phyloP scores from a whole-genome alignment of 768 basidiomycete genomes.

The Leccinum variicolor region DNA sequence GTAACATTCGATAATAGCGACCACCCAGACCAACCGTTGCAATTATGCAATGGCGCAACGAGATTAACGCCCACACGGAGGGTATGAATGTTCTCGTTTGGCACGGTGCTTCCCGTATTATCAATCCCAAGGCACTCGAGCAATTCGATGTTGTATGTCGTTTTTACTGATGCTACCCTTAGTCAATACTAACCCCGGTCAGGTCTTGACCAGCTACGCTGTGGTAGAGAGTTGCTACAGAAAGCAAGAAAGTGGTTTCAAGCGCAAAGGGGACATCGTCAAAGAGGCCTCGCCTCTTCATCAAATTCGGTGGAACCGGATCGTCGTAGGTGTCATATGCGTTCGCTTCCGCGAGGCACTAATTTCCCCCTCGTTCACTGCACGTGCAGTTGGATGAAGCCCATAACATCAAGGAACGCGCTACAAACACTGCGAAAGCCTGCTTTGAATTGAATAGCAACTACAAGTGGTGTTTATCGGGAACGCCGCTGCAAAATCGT shows the following conservation, averaged over 20 bases:
- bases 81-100: slow-evolving; percentile 86
- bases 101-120: slow-evolving; percentile 79
- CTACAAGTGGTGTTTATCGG: slow-evolving; percentile 93
- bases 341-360: not conserved
- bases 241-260: slow-evolving; percentile 91
- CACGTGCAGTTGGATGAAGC: slow-evolving; percentile 82
- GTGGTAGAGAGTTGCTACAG: slow-evolving; percentile 91
- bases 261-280: slow-evolving; percentile 75
- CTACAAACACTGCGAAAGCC: slow-evolving; percentile 96
- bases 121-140: slow-evolving; percentile 62
- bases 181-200: slow-evolving; percentile 5
- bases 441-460: slow-evolving; percentile 81
- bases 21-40: slow-evolving; percentile 45
- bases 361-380: not conserved
- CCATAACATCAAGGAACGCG: slow-evolving; percentile 95
- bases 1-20: not conserved
- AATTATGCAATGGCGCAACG: slow-evolving; percentile 87
- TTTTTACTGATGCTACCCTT: not conserved
- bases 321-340: slow-evolving; percentile 49
- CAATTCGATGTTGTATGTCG: slow-evolving; percentile 81
- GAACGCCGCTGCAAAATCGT: slow-evolving; percentile 94
- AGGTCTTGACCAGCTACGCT: slow-evolving; percentile 85
- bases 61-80: slow-evolving; percentile 82
- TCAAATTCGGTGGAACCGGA: slow-evolving; percentile 77
- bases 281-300: slow-evolving; percentile 90